Conservation (phyloP, 495 filamentous ascomycete genomes). For the Trichoderma orchidacearum region DNA sequence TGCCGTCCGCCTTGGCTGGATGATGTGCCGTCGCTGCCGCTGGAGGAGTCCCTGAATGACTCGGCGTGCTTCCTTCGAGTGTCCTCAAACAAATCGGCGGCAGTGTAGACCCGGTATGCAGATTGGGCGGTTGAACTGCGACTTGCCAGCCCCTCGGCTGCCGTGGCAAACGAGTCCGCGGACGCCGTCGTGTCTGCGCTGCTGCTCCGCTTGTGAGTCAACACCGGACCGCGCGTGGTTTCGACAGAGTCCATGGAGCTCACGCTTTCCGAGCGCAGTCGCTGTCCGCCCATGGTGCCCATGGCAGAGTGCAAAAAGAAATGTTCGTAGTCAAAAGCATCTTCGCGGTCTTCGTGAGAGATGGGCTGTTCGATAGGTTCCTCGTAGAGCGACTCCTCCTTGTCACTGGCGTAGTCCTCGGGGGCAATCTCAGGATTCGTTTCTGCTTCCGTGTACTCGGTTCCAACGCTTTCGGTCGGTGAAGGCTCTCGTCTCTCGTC, state of each 20-base stretch:
- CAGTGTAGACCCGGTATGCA: slow-evolving; percentile 6
- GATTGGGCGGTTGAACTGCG: slow-evolving; percentile 3
- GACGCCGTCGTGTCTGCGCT: slow-evolving; percentile 64
- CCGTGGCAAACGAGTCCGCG: slow-evolving; percentile 71
- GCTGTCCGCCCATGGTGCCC: slow-evolving; percentile 51
- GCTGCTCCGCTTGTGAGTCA: slow-evolving; percentile 24
- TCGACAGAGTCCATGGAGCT: slow-evolving; percentile 61
- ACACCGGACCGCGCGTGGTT: slow-evolving; percentile 47
- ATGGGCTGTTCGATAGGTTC: slow-evolving; percentile 37
- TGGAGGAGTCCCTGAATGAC: not conserved
- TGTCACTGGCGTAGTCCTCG: slow-evolving; percentile 27
- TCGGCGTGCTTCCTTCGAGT: not conserved
- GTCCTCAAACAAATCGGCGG: not conserved
- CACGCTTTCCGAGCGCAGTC: slow-evolving; percentile 23
- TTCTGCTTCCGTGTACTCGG: not conserved
- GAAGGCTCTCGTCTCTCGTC: not conserved
- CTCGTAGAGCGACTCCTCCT: slow-evolving; percentile 42
- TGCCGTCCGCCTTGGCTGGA: not conserved
- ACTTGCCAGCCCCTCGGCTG: slow-evolving; percentile 47
- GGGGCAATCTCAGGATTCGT: slow-evolving; percentile 5
- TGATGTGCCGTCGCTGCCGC: not conserved
- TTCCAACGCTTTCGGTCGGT: not conserved
- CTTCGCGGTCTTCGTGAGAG: slow-evolving; percentile 84
- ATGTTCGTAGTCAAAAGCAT: slow-evolving; percentile 95
- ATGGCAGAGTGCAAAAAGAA: slow-evolving; percentile 87